A percentile compares a stretch with the other conserved stretches of the same genome.
Conservation (phyloP, 1,284 basidiomycete genomes). For the Leccinum solheimii region DNA sequence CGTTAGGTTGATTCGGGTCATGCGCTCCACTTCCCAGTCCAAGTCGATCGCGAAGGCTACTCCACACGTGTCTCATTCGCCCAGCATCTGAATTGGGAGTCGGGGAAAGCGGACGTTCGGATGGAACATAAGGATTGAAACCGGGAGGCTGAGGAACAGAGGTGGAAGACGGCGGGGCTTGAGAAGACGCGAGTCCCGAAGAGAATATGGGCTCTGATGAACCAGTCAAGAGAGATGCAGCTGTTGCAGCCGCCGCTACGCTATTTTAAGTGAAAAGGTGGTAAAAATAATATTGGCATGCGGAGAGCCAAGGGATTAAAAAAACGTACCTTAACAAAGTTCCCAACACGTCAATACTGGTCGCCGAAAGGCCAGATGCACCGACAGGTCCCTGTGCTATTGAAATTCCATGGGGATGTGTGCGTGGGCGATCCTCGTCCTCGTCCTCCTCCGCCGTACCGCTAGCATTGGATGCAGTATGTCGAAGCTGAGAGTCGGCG, state of each 20-base stretch:
- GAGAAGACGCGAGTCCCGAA: slow-evolving; percentile 43
- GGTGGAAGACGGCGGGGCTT: slow-evolving; percentile 16
- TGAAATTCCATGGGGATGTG: slow-evolving; percentile 19
- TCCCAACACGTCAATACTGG: slow-evolving; percentile 76
- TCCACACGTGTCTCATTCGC: slow-evolving; percentile 61
- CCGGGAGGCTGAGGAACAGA: slow-evolving; percentile 14
- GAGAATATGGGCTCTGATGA: slow-evolving; percentile 60
- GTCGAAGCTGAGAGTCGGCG: slow-evolving; percentile 8
- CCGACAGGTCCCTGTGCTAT: slow-evolving; percentile 27
- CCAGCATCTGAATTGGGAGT: slow-evolving; percentile 50
- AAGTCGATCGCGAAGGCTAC: slow-evolving; percentile 62
- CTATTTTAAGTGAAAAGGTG: slow-evolving; percentile 36
- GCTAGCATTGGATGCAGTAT: neutral
- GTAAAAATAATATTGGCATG: neutral
- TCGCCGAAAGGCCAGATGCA: slow-evolving; percentile 51
- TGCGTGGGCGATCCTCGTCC: slow-evolving; percentile 14
- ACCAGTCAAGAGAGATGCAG: slow-evolving; percentile 68
- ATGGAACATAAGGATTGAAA: slow-evolving; percentile 22
- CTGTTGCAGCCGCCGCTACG: slow-evolving; percentile 78
- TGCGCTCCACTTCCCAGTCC: slow-evolving; percentile 41
- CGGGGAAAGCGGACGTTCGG: slow-evolving; percentile 46
- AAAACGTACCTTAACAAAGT: slow-evolving; percentile 67
- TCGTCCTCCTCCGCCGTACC: slow-evolving; percentile 13
- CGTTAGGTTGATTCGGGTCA: slow-evolving; percentile 19
- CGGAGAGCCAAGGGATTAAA: neutral